Percentiles rank a stretch among this genome's conserved stretches.
phyloP scores from a whole-genome alignment of 805 yeast species.

The Nakazawaea siamensis region DNA sequence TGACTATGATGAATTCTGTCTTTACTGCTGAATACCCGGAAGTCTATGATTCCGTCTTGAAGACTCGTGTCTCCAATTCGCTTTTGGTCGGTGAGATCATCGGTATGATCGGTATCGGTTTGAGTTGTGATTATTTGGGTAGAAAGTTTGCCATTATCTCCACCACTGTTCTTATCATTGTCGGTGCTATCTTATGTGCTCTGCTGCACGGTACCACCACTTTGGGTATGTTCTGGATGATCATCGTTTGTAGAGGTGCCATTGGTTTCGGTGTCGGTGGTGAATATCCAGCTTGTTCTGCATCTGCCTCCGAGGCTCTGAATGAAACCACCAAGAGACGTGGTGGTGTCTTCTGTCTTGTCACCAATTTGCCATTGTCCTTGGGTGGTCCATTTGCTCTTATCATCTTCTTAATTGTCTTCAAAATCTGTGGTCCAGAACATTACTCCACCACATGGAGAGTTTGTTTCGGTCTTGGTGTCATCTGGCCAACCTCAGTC shows the following conservation, averaged over 20 bases:
- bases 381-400: slow-evolving; percentile 77
- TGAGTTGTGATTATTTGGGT: slow-evolving; percentile 57
- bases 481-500: slow-evolving; percentile 62
- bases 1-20: slow-evolving; percentile 60
- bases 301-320: slow-evolving; percentile 66
- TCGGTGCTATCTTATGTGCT: slow-evolving; percentile 61
- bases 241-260: slow-evolving; percentile 64
- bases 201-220: slow-evolving; percentile 57
- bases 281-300: slow-evolving; percentile 64
- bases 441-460: slow-evolving; percentile 56
- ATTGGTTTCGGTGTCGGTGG: slow-evolving; percentile 79
- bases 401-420: slow-evolving; percentile 58
- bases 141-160: slow-evolving; percentile 63
- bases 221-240: slow-evolving; percentile 68
- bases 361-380: slow-evolving; percentile 65
- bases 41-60: slow-evolving; percentile 33
- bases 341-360: slow-evolving; percentile 58
- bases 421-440: slow-evolving; percentile 40
- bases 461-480: slow-evolving; percentile 56
- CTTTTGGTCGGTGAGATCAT: slow-evolving; percentile 61
- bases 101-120: slow-evolving; percentile 62
- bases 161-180: slow-evolving; percentile 52
- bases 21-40: slow-evolving; percentile 41
- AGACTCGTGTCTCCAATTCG: slow-evolving; percentile 63
- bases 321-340: slow-evolving; percentile 54